Evolutionary conservation across 1,139 yeast species (phyloP).

Genomic region (Taiozyma sp.): DNA sequence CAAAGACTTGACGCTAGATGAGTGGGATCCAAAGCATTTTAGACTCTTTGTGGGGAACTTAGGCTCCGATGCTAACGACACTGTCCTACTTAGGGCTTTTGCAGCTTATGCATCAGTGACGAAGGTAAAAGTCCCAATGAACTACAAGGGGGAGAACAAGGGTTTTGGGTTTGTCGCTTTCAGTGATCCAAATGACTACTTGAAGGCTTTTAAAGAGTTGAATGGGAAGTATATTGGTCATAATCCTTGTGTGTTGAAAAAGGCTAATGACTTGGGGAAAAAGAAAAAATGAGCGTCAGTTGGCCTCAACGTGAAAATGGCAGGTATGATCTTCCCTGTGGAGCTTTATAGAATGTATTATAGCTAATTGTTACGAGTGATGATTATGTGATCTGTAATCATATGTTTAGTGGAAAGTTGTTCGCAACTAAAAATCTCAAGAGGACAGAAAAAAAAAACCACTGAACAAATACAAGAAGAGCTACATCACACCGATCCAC

Average conservation of each 20-base stretch:
- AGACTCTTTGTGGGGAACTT: constrained; percentile 72
- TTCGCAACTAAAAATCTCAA: neutral
- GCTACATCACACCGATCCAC: neutral
- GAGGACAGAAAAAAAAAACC: neutral
- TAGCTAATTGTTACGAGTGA: neutral
- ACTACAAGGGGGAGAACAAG: constrained; percentile 33
- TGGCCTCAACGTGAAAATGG: no score
- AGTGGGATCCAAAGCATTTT: constrained; percentile 68
- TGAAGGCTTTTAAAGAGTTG: constrained; percentile 68
- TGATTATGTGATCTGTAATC: neutral
- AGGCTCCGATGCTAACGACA: constrained; percentile 64
- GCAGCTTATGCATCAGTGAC: constrained; percentile 43
- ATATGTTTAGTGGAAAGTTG: neutral
- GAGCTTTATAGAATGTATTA: neutral
- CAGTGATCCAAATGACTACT: constrained; percentile 54
- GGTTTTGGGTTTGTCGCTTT: constrained; percentile 76
- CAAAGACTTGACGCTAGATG: constrained; percentile 44
- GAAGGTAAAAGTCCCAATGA: constrained; percentile 53
- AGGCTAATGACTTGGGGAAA: constrained; percentile 46
- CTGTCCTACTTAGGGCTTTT: constrained; percentile 48
- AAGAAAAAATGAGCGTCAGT: neutral
- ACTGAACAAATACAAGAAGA: neutral
- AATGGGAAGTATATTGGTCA: constrained; percentile 74
- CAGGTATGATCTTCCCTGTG: neutral
- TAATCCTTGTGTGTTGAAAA: constrained; percentile 66